phyloP scores from a whole-genome alignment of 1,284 basidiomycete genomes.

The Melanopsichium pennsylvanicum region DNA sequence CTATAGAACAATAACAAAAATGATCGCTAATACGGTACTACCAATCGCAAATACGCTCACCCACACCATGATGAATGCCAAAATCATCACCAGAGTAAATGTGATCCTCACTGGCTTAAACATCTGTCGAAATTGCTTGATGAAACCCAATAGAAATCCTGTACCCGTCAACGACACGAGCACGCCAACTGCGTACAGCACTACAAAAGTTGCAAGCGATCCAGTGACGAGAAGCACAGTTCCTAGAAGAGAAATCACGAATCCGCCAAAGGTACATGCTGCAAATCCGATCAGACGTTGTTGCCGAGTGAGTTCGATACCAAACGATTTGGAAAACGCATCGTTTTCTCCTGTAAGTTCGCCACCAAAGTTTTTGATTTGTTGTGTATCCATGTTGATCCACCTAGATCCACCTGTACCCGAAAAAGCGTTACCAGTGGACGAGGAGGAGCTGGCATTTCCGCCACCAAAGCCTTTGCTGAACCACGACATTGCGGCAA shows the following conservation, averaged over 20 bases:
- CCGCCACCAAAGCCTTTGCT: conserved; percentile 14
- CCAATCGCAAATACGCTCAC: conserved; percentile 55
- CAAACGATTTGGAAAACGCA: conserved; percentile 52
- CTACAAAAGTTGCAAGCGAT: conserved; percentile 77
- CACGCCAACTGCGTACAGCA: conserved; percentile 83
- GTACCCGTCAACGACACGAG: conserved; percentile 79
- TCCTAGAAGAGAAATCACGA: conserved; percentile 77
- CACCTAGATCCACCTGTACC: conserved; percentile 42
- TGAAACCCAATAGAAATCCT: conserved; percentile 54
- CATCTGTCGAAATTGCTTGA: conserved; percentile 72
- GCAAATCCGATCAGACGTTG: conserved; percentile 58
- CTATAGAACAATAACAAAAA: conserved; percentile 59
- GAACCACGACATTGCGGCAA: conserved; percentile 36
- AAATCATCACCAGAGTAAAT: conserved; percentile 81
- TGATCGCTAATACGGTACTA: conserved; percentile 46
- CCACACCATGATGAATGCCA: conserved; percentile 61
- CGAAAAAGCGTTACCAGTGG: conserved; percentile 25
- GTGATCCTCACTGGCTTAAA: conserved; percentile 89
- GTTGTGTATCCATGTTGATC: conserved; percentile 59
- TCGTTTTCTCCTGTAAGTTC: conserved; percentile 58
- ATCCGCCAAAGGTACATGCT: conserved; percentile 68
- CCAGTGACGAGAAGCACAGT: conserved; percentile 80
- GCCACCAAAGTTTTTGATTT: conserved; percentile 52
- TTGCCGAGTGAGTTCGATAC: conserved; percentile 57
- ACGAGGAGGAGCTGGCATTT: conserved; percentile 4